Evolutionary conservation across 805 yeast genomes (phyloP).

Genomic region (Dipodascopsis uninucleata): DNA sequence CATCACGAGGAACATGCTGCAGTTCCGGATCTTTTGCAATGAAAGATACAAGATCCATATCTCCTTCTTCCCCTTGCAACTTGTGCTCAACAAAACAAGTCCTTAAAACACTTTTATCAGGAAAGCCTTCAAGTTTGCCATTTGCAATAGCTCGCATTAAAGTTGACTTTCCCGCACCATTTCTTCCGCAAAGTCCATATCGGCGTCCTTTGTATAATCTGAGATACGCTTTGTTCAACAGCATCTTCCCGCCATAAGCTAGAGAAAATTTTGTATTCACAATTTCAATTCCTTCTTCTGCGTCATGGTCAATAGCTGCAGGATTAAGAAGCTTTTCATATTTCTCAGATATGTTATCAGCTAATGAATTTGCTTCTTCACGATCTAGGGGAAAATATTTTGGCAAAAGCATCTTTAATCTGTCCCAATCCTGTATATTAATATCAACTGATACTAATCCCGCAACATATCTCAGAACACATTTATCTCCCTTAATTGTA

Average conservation of each 20-base stretch:
- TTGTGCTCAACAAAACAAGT: conserved; percentile 98
- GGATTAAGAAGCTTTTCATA: conserved; percentile 23
- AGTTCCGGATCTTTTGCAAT: conserved; percentile 88
- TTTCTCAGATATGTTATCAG: conserved; percentile 17
- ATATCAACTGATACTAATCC: conserved; percentile 34
- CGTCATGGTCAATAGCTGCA: conserved; percentile 17
- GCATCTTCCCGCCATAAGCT: conserved; percentile 97
- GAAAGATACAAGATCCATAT: conserved; percentile 80
- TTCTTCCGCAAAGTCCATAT: conserved; percentile 96
- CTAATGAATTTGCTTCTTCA: conserved; percentile 38
- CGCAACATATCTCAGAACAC: conserved; percentile 42
- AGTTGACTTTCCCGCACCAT: conserved; percentile 98
- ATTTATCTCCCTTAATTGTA: conserved; percentile 41
- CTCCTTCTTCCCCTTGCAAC: conserved; percentile 91
- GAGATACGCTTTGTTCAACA: conserved; percentile 84
- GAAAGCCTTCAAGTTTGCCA: conserved; percentile 97
- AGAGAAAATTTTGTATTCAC: conserved; percentile 92
- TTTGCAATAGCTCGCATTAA: conserved; percentile 94
- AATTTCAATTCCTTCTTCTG: conserved; percentile 64
- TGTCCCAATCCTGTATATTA: conserved; percentile 40
- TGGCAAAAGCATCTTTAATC: conserved; percentile 41
- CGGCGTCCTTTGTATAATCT: conserved; percentile 91
- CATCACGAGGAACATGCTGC: conserved; percentile 51
- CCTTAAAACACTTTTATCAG: conserved; percentile 75
- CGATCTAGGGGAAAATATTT: conserved; percentile 45